These are phyloP conservation scores for Trebouxia sp. DNA, from an alignment of 139 green algal species.

Conservation along the genomic window DNA sequence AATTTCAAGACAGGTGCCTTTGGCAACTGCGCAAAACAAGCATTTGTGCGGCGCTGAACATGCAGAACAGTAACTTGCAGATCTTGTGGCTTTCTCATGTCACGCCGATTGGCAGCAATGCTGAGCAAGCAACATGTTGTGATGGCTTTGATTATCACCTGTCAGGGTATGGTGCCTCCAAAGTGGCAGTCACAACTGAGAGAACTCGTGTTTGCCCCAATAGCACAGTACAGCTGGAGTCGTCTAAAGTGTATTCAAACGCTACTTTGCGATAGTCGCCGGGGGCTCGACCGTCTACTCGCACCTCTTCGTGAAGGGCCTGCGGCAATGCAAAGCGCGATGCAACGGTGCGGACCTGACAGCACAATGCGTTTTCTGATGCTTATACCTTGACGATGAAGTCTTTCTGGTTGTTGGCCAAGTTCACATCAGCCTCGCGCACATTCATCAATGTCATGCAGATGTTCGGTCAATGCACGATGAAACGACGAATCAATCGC, in stretches of 20 bases:
- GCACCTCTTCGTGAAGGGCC: slow-evolving; percentile 58
- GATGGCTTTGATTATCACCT: slow-evolving; percentile 21
- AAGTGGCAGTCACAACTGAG: slow-evolving; percentile 59
- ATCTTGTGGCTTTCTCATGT: too few relatives aligned
- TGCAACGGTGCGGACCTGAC: not conserved
- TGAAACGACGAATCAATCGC: too few relatives aligned
- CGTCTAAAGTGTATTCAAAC: slow-evolving; percentile 37
- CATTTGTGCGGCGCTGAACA: too few relatives aligned
- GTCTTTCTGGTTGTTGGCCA: slow-evolving; percentile 73
- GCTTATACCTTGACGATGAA: slow-evolving; percentile 74
- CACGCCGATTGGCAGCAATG: not conserved
- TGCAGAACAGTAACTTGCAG: too few relatives aligned
- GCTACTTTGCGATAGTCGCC: slow-evolving; percentile 52
- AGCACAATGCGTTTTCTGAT: not conserved
- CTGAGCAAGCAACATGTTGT: not conserved
- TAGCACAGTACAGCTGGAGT: slow-evolving; percentile 61
- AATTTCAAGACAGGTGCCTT: too few relatives aligned
- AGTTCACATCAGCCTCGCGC: not conserved
- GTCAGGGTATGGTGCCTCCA: slow-evolving; percentile 76
- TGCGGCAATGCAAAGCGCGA: slow-evolving; percentile 28
- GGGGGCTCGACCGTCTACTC: slow-evolving; percentile 59
- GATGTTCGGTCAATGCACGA: too few relatives aligned
- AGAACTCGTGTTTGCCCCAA: slow-evolving; percentile 78
- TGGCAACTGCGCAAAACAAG: too few relatives aligned
- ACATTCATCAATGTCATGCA: not conserved